Evolutionary conservation across 2,329 filamentous ascomycete genomes (phyloP), one percentile per base, ranked within the genome.

Genomic region (Drechslerella dactyloides): DNA sequence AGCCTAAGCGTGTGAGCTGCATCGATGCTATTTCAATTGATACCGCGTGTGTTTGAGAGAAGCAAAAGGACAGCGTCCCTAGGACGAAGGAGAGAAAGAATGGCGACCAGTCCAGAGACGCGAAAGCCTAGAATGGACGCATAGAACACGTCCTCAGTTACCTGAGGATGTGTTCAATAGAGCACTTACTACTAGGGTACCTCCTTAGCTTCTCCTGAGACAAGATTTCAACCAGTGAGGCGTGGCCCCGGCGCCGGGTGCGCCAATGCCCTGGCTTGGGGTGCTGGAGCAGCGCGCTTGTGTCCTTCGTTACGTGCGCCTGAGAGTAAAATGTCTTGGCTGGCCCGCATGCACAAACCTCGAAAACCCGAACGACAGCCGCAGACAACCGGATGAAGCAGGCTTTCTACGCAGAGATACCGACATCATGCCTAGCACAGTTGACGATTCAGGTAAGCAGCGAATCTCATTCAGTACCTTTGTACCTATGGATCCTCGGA

Each of bases 1-100:
- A 97, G 78, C 88, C 89, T 78, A 90, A 86, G 78, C 93, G 91
- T 19, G 52, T 72, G 60, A 72, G 52, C 55, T 60, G 60, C 68
- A 72, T 72, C 37, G 66, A 23, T 19, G 15, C 15, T 3, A 13
- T 13, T 15, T 4, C 11, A 42, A 17, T 17, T 42, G 37, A 42
- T 42, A 5, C 5, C 3, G 37, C 3, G 4, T 2, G 13, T 17
- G 11, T 15, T 42, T 13, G 11, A 4, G 37, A 42, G 37, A 42
- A 42, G 27, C n/a, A n/a, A n/a, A 33, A 33, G 27, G 27, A 33
- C 27, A 33, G 27, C 8, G 27, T 33, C 8, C 27, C 27, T 8
- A 33, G 27, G 27, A 33, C 3, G 4, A 8, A 33, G 8, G 27
- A 33, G 27, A 33, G 27, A 33, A 33, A 33, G 8, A 8, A 33